These are phyloP conservation scores for Silene latifolia DNA, from an alignment of 148 eudicot species.

Conservation along the genomic window DNA sequence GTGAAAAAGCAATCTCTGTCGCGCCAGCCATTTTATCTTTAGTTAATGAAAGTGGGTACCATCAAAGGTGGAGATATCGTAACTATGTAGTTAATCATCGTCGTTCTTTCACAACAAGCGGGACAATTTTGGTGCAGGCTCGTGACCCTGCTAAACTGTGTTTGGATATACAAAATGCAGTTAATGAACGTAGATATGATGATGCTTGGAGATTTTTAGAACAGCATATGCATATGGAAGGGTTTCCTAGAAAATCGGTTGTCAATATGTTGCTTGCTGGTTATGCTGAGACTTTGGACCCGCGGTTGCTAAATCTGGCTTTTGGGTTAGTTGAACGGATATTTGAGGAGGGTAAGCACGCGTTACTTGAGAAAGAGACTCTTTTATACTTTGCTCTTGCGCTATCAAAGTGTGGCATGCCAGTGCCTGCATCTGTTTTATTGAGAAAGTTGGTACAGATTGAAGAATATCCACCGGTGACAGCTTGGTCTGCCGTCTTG, in stretches of 20 bases:
- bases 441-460: conserved; percentile 70
- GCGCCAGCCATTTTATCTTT: not conserved
- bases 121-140: conserved; percentile 72
- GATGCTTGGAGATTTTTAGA: conserved; percentile 75
- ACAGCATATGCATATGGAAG: conserved; percentile 80
- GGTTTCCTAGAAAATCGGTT: conserved; percentile 77
- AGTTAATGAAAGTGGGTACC: not conserved
- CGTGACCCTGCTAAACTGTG: conserved; percentile 69
- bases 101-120: conserved; percentile 37
- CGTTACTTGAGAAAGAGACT: conserved; percentile 58
- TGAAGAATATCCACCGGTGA: conserved; percentile 63
- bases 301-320: conserved; percentile 57
- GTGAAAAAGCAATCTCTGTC: too few species aligned
- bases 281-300: conserved; percentile 55
- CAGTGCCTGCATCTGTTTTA: conserved; percentile 61
- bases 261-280: conserved; percentile 50
- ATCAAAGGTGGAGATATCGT: not conserved
- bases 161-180: conserved; percentile 56
- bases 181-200: conserved; percentile 48
- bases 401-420: conserved; percentile 57
- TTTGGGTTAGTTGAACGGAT: conserved; percentile 69
- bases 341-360: conserved; percentile 62
- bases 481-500: conserved; percentile 69
- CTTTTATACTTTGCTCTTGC: conserved; percentile 64
- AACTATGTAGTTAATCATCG: conserved; percentile 13